Base-by-base conservation (phyloP, 352 stramenopile genomes). In the Pythium aphanidermatum region DNA sequence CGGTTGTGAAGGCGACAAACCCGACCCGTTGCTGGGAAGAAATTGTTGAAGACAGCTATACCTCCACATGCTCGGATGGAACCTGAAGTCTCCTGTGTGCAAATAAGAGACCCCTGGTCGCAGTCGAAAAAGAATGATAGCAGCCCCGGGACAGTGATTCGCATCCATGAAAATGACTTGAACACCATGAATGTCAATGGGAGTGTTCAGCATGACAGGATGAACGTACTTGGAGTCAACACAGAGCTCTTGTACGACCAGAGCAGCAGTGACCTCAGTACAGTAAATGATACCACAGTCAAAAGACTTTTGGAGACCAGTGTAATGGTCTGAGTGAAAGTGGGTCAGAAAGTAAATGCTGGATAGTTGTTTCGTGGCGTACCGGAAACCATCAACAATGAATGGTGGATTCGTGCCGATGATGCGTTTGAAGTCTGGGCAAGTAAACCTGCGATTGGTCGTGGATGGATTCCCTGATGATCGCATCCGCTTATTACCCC, bases 261-360 rank as follows among this genome's bases (percentile, higher is more conserved):
- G 71, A 35, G 76, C 84, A 13, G 86, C 88, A 17, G 95, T 98
- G 21, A 93, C 65, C 26, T 93, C 59, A 37, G 89, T 98, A 65
- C 95, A 99, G 60, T 98, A 99, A 48, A 99, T 98, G 19, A 91
- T 86, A 5, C 94, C 95, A 21, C 67, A 82, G 52, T 93, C 73
- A 63, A 97, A 98, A 32, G 60, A 56, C 48, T 84, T 88, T 3
- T 64, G 70, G 20, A 99, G 84, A 1, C 95, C 95, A 17, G 68
- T 74, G 62, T 98, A 98, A 59, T 99, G 95, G 66, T 99, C 95
- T 10, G 80, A 94, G 68, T 99, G 95, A 60, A 98, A 99, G 68
- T 99, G 95, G 16, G 94, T 98, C 30, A 99, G 74, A 50, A 99
- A 98, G 48, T 98, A 98, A 36, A 89, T 63, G 39, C 62, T 92